phyloP scores from a whole-genome alignment of 2,329 filamentous ascomycete species.

The Podosphaera fusca region DNA sequence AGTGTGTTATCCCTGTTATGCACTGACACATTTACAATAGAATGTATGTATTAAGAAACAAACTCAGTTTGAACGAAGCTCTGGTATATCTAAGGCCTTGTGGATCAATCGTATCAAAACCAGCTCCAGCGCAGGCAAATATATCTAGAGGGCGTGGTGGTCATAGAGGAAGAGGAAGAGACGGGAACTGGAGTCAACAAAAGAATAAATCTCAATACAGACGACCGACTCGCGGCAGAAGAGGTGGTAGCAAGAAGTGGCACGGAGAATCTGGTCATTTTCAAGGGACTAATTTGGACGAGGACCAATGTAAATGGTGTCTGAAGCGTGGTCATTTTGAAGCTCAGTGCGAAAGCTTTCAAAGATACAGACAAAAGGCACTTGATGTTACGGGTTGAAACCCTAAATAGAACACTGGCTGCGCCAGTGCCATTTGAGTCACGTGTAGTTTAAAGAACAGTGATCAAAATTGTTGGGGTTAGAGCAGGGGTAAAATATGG shows the following conservation, averaged over 20 bases:
- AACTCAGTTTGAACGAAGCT: neutral
- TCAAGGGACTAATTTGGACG: neutral
- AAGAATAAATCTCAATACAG: neutral
- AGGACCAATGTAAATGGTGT: neutral
- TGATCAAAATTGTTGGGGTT: no score
- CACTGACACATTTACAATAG: no score
- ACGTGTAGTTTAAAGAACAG: no score
- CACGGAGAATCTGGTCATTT: no score
- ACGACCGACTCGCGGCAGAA: neutral
- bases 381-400: no score
- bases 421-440: no score
- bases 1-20: no score
- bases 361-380: neutral
- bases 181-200: neutral
- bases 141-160: neutral
- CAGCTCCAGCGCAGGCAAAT: neutral
- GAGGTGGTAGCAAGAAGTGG: no score
- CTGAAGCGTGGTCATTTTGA: neutral
- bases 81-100: neutral
- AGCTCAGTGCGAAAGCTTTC: neutral
- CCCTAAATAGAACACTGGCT: no score
- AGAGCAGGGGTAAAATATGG: no score
- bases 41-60: neutral
- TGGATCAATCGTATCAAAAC: no score
- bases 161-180: neutral